Evolutionary conservation across 2,329 filamentous ascomycete genomes (phyloP).

Genomic region (Fusarium multiceps): DNA sequence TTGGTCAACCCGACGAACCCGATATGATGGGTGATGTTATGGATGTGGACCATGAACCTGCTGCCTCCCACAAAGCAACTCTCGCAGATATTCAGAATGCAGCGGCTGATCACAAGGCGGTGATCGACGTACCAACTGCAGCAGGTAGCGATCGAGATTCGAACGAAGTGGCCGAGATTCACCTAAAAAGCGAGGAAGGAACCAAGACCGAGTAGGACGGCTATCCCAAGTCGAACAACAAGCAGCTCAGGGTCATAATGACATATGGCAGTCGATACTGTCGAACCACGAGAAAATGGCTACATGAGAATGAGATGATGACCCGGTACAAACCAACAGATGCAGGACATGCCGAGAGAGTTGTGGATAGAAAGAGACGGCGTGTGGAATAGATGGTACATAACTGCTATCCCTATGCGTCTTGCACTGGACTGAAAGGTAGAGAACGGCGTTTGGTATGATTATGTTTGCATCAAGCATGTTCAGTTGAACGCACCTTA

Average conservation of each 20-base stretch:
- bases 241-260: conserved; percentile 16
- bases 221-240: conserved; percentile 19
- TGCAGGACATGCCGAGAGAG: conserved; percentile 28
- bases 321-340: conserved; percentile 11
- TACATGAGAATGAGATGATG: conserved; percentile 29
- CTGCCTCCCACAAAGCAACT: conserved; percentile 27
- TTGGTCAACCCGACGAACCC: conserved; percentile 41
- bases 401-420: conserved; percentile 5
- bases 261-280: conserved; percentile 24
- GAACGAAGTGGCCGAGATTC: conserved; percentile 63
- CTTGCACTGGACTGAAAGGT: conserved; percentile 19
- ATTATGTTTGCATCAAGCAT: conserved; percentile 32
- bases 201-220: conserved; percentile 40
- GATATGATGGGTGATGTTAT: conserved; percentile 46
- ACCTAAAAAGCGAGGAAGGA: conserved; percentile 56
- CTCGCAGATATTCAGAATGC: conserved; percentile 48
- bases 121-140: conserved; percentile 55
- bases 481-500: conserved; percentile 19
- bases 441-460: conserved; percentile 32
- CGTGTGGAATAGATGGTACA: conserved; percentile 35
- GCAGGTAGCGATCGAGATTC: conserved; percentile 53
- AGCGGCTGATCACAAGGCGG: conserved; percentile 51
- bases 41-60: conserved; percentile 27
- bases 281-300: conserved; percentile 33
- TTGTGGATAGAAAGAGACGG: conserved; percentile 37